Base-by-base conservation (phyloP, 768 basidiomycete species). In the Exidia glandulosa region DNA sequence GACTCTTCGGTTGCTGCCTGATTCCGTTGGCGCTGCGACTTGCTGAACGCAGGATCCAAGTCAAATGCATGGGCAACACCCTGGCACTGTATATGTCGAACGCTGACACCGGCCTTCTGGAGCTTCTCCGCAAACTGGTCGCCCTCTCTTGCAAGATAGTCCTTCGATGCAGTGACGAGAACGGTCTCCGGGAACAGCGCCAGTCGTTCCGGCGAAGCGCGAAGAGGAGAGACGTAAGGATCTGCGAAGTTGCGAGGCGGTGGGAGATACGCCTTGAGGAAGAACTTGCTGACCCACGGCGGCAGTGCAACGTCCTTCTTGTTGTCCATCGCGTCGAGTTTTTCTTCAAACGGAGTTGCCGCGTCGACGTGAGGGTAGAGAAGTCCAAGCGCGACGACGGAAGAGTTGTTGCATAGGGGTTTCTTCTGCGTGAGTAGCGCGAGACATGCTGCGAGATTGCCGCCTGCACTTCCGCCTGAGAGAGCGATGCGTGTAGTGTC, bases 21-120 rank as follows among this genome's bases (percentile, higher is more conserved):
- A 47, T 62, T 62, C 57, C 50, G 45, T 32, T 33, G 31, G 23
- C 58, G 23, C 50, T 57, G 58, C 29, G 56, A 47, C 59, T 37
- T 56, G 30, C 56, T 57, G 32, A 59, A n/a, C 16, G 56, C 52
- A 9, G 61, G 59, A 27, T 56, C 59, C 6, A 59, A 59, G 36
- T 64, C 63, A 32, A 62, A 64, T 25, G 54, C 65, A 62, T 65
- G 65, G 32, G 64, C 65, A 29, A 65, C 65, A 31, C 57, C 56
- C 37, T 60, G 47, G 41, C 64, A 62, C 27, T 59, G 50, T 33
- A 56, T 57, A 56, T 63, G 58, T 12, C 25, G 52, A 25, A 64
- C 64, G 4, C 29, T 16, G 10, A 65, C 63, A 10, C 61, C 63
- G 16, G 52, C 30, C 41, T 41, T 31, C 14, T 58, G 19, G 9